Conservation (phyloP, 768 basidiomycete species). For the Termitomyces sp. region DNA sequence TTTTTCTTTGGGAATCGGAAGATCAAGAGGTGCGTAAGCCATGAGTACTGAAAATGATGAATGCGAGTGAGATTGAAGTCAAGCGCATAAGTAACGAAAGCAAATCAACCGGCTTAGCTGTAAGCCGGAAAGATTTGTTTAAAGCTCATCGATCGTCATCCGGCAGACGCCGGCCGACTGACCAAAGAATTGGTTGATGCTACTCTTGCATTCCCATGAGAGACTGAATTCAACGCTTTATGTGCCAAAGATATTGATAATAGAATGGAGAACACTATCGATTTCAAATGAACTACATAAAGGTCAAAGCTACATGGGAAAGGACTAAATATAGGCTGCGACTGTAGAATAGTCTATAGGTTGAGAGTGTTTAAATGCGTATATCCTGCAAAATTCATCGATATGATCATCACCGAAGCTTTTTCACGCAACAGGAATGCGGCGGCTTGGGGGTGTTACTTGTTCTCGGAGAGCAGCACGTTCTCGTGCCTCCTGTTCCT, state of each 20-base stretch:
- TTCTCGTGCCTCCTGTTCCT: constrained; percentile 23
- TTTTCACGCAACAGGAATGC: background rate
- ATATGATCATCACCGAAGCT: background rate
- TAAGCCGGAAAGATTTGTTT: background rate
- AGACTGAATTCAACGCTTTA: too few relatives aligned
- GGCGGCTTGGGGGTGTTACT: constrained; percentile 12
- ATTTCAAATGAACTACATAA: background rate
- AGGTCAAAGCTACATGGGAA: background rate
- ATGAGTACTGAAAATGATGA: constrained; percentile 3
- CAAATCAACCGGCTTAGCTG: constrained; percentile 3
- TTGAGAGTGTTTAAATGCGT: too few relatives aligned
- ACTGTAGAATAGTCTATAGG: background rate
- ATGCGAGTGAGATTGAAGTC: constrained; percentile 2
- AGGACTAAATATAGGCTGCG: background rate
- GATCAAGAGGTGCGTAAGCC: constrained; percentile 36
- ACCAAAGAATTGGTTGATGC: too few relatives aligned
- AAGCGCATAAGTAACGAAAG: constrained; percentile 6
- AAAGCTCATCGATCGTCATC: background rate
- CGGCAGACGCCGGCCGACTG: background rate
- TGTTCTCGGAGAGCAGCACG: constrained; percentile 12
- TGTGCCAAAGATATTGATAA: too few relatives aligned
- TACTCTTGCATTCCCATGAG: too few relatives aligned
- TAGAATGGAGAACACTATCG: background rate
- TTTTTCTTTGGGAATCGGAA: constrained; percentile 53
- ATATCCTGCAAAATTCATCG: background rate